Base-by-base conservation (phyloP, 495 filamentous ascomycete species). In the Cenococcum geophilum region DNA sequence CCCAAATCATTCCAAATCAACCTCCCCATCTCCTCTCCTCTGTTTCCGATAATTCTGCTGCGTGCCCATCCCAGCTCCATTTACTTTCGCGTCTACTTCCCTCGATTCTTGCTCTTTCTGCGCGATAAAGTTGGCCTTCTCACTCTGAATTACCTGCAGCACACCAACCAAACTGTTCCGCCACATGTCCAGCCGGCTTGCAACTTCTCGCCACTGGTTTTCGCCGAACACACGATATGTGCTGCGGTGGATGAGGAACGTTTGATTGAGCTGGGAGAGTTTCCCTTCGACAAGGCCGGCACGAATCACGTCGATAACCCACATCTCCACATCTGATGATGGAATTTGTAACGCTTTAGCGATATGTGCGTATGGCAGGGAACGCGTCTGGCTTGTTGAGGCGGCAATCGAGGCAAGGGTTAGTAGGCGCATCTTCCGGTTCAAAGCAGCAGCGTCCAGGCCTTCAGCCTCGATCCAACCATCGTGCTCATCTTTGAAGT, bases 221-320 rank as follows among this genome's bases (percentile, higher is more conserved):
- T 96, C 89, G 60, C 89, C 89, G 68, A 99, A 97, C 25, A 96
- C 92, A 32, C 93, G 83, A 80, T 97, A 96, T 58, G 90, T 95
- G 64, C 88, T 89, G 62, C 91, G 82, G 77, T 99, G 93, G 47
- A 99, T 89, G 14, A 96, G 78, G 81, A 99, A 97, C 27, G 90
- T 87, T 71, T 90, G 83, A 64, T 89, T 89, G 68, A 90, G 81
- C 77, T 99, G 93, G 22, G 85, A 89, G 54, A 99, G 81, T 74
- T 93, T 92, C 63, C 93, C 93, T 77, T 98, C 93, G 55, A 97
- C 88, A 20, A 98, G 85, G 36, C 89, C 89, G 43, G 91, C 89
- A 43, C 95, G 88, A 75, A 98, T 96, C 53, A 92, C 90, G 74
- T 98, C 95, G 65, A 98, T 98, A 55, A 96, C 87, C 93, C 93